Evolutionary conservation across 2,329 filamentous ascomycete genomes (phyloP).

Genomic region (Talaromyces verruculosus): DNA sequence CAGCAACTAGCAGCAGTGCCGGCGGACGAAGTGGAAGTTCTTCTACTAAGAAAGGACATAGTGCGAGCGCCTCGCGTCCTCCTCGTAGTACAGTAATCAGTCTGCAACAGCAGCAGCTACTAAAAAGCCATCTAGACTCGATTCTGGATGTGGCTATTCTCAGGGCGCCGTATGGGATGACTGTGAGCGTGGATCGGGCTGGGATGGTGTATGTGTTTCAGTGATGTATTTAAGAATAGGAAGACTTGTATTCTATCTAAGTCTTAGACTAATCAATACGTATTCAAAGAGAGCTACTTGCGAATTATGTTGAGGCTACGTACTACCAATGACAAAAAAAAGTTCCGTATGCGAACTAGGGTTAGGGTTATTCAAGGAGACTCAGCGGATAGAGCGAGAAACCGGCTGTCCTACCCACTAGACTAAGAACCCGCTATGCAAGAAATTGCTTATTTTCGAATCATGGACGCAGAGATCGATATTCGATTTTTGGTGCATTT

Average conservation of each 20-base stretch:
- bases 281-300: neutral
- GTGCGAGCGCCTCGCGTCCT: conserved; percentile 48
- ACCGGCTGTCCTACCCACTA: neutral
- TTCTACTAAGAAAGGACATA: conserved; percentile 39
- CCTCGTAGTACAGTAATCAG: conserved; percentile 82
- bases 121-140: conserved; percentile 83
- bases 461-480: too few species aligned
- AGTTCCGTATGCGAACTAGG: neutral
- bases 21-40: conserved; percentile 25
- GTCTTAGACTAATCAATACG: neutral
- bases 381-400: neutral
- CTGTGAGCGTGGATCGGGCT: conserved; percentile 82
- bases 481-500: neutral
- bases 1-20: conserved; percentile 31
- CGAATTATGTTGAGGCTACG: too few species aligned
- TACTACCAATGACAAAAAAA: too few species aligned
- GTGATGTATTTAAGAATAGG: conserved; percentile 31
- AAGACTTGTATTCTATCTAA: too few species aligned
- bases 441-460: too few species aligned
- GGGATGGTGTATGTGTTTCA: conserved; percentile 85
- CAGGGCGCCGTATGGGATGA: conserved; percentile 89
- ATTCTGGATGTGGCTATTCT: conserved; percentile 86
- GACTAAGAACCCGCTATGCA: neutral
- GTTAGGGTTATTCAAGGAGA: neutral
- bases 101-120: conserved; percentile 78